These are phyloP conservation scores for Copromyces sp. DNA, from an alignment of 495 filamentous ascomycete genomes.

Conservation along the genomic window DNA sequence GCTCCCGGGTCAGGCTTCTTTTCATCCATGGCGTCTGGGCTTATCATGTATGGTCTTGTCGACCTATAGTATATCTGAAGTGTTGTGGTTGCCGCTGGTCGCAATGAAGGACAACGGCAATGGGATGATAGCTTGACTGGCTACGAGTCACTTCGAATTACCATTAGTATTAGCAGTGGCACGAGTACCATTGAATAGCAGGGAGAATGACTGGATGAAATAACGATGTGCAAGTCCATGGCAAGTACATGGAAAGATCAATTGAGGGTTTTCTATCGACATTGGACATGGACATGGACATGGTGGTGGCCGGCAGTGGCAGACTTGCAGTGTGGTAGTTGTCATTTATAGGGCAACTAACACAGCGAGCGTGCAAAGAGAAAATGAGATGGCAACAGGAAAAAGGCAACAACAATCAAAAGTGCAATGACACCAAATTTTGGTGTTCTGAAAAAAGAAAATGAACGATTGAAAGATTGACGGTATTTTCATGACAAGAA, in stretches of 20 bases:
- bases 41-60: not conserved
- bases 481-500: not conserved
- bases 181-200: not conserved
- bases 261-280: not conserved
- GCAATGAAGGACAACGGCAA: not conserved
- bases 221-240: not conserved
- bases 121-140: not conserved
- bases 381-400: not conserved
- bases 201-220: not conserved
- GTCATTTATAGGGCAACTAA: not conserved
- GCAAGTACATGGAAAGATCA: not conserved
- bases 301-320: not conserved
- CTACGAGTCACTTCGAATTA: slow-evolving; percentile 5
- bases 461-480: not conserved
- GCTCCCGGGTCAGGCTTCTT: slow-evolving; percentile 11
- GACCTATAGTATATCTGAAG: not conserved
- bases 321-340: not conserved
- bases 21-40: slow-evolving; percentile 13
- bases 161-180: slow-evolving; percentile 16
- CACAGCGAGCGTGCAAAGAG: not conserved
- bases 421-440: not conserved
- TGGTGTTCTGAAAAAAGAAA: not conserved
- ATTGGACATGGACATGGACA: not conserved
- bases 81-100: not conserved
- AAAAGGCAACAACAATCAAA: not conserved